A percentile compares a stretch with the other conserved stretches of the same genome.
Conservation (phyloP, 495 filamentous ascomycete species). For the Hypoxylon subgilvum region DNA sequence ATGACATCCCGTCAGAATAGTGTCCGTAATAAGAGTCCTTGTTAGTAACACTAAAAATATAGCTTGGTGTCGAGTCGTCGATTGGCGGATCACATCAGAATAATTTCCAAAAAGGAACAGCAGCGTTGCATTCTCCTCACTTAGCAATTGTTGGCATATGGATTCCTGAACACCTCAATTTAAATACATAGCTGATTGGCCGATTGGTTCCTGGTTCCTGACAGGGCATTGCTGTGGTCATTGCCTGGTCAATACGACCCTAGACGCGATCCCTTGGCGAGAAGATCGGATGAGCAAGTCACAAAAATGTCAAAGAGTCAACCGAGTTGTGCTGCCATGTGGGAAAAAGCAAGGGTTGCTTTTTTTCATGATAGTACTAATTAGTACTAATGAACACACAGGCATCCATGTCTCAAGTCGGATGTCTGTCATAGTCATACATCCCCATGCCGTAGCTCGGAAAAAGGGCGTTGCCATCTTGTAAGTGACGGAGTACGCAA, state of each 20-base stretch:
- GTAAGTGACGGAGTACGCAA: conserved; percentile 21
- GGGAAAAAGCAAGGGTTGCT: conserved; percentile 24
- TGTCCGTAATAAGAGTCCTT: no score
- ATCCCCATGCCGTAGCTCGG: conserved; percentile 13
- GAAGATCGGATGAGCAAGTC: conserved; percentile 34
- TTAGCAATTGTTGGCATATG: conserved; percentile 29
- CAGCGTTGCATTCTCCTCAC: conserved; percentile 28
- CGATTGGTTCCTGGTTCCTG: conserved; percentile 31
- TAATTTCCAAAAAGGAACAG: conserved; percentile 35
- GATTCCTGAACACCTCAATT: conserved; percentile 31
- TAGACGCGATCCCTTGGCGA: conserved; percentile 43
- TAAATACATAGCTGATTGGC: no score
- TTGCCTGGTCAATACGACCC: conserved; percentile 31
- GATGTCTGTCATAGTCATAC: conserved; percentile 37
- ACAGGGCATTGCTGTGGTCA: conserved; percentile 15
- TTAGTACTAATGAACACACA: background rate
- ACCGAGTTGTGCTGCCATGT: conserved; percentile 15
- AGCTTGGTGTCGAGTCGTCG: conserved; percentile 11
- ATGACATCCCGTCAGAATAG: conserved; percentile 32
- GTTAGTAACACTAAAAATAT: conserved; percentile 29
- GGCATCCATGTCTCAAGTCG: conserved; percentile 21
- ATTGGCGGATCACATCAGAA: conserved; percentile 24
- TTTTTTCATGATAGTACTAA: conserved; percentile 7
- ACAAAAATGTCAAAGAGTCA: conserved; percentile 25
- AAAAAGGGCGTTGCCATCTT: conserved; percentile 11